Percentiles rank a stretch among this genome's conserved stretches.
phyloP scores from a whole-genome alignment of 2,329 filamentous ascomycete genomes.

The Penicillium thymicola region DNA sequence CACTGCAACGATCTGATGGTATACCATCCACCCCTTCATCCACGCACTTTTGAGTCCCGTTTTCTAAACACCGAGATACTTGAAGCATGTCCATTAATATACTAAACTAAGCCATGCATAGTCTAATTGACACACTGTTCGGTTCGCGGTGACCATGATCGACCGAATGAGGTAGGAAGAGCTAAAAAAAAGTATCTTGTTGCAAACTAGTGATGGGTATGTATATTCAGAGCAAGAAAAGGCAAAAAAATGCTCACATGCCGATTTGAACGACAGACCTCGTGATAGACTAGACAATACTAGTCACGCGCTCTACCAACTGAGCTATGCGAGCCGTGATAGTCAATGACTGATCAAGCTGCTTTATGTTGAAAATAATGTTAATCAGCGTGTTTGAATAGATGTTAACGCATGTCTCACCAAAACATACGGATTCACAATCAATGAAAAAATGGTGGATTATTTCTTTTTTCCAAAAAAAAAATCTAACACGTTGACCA shows the following conservation, averaged over 20 bases:
- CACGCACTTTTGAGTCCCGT: not conserved
- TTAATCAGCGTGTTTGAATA: too few species aligned
- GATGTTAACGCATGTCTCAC: not conserved
- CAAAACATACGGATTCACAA: not conserved
- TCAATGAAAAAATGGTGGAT: too few species aligned
- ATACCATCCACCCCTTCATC: not conserved
- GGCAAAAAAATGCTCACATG: conserved; percentile 1
- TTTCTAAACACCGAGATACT: not conserved
- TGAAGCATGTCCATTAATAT: not conserved
- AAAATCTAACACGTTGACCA: not conserved
- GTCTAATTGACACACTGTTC: not conserved
- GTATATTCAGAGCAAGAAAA: not conserved
- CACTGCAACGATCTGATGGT: not conserved
- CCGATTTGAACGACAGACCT: not conserved
- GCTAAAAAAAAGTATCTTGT: not conserved
- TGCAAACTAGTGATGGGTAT: not conserved
- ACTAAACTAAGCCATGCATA: not conserved
- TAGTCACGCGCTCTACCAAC: not conserved
- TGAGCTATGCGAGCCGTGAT: not conserved
- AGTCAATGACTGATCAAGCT: rapidly evolving
- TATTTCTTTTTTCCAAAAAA: too few species aligned
- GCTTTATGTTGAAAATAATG: not conserved
- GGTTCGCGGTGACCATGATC: not conserved
- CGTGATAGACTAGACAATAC: not conserved
- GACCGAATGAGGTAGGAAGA: too few species aligned